Base-by-base conservation (phyloP, 1,284 basidiomycete species). In the Irpex rosettiformis region DNA sequence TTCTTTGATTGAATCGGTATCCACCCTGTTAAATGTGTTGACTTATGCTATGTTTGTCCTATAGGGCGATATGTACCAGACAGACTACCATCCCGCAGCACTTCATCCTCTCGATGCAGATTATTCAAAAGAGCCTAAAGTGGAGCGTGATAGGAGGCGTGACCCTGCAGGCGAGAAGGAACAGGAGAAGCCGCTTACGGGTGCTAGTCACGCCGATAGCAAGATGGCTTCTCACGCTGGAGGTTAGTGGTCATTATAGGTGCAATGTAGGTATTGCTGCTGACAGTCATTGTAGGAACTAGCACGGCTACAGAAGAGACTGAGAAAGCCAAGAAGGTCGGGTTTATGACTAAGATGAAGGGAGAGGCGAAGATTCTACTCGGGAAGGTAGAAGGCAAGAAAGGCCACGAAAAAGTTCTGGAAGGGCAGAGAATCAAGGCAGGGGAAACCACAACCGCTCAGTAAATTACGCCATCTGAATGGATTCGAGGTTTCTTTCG, bases 331-430 rank as follows among this genome's bases (percentile, higher is more conserved):
- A 60, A 62, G 60, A 79, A 77, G 68, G 65, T 71, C 13, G 73
- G 71, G 22, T 79, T 84, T 59, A 73, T 83, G 71, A 73, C 79
- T 59, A 81, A 78, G 71, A 70, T 84, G 62, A 80, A 77, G 67
- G 81, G 81, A 16, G 82, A 82, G 67, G 77, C 78, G 62, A 82
- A 81, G 67, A 70, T 82, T 7, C 64, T 84, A 21, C 71, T 76
- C 3, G 82, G 82, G 1, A 82, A 79, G 70, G 66, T 83, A 55
- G 76, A 75, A 53, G 70, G 77, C 52, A 77, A 80, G 61, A 61
- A 63, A 56, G 65, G 68, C 24, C 73, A 74, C 55, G 74, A 72
- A 55, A 82, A 79, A 72, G 73, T 82, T 13, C 76, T 78, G 65
- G 74, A 79, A 66, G 82, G 82, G 16, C 73, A 71, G 67, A 68